These are phyloP conservation scores for Candida mesenterica DNA, from an alignment of 1,139 yeast species.

Conservation along the genomic window DNA sequence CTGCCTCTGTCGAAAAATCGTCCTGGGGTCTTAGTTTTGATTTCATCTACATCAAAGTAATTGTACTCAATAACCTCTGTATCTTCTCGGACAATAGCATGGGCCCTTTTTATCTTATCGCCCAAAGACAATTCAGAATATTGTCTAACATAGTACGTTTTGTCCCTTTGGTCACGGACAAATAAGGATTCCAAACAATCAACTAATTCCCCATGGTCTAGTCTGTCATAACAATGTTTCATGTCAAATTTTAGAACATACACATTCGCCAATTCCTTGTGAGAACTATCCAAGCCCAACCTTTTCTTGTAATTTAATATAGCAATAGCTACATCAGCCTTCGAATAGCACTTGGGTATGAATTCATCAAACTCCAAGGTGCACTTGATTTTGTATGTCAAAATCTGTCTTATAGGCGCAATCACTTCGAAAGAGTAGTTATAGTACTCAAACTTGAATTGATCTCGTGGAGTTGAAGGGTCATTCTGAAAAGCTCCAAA, in stretches of 20 bases:
- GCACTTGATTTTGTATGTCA: slow-evolving; percentile 10
- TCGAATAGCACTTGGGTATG: slow-evolving; percentile 25
- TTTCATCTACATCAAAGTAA: slow-evolving; percentile 7
- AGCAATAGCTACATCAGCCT: slow-evolving; percentile 25
- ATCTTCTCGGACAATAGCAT: slow-evolving; percentile 14
- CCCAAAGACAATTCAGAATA: slow-evolving; percentile 12
- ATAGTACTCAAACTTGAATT: slow-evolving; percentile 20
- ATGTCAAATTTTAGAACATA: slow-evolving; percentile 74
- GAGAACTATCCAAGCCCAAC: slow-evolving; percentile 16
- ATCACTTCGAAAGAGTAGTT: slow-evolving; percentile 26
- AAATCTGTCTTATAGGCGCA: slow-evolving; percentile 32
- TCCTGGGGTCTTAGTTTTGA: neutral
- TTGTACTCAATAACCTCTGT: slow-evolving; percentile 15
- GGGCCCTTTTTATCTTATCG: slow-evolving; percentile 11
- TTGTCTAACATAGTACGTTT: slow-evolving; percentile 25
- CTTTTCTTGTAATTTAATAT: slow-evolving; percentile 22
- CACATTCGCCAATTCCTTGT: too few relatives aligned
- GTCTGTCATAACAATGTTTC: slow-evolving; percentile 73
- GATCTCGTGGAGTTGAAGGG: slow-evolving; percentile 5
- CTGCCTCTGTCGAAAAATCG: slow-evolving; percentile 25
- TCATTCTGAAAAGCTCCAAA: slow-evolving; percentile 6
- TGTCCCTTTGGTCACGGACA: slow-evolving; percentile 19
- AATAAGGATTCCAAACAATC: slow-evolving; percentile 27
- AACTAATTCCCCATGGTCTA: slow-evolving; percentile 52
- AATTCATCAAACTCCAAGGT: neutral